Evolutionary conservation across 73 alveolate genomes (phyloP), one percentile per base, ranked within the genome.

Genomic region (Durusdinium trenchii): DNA sequence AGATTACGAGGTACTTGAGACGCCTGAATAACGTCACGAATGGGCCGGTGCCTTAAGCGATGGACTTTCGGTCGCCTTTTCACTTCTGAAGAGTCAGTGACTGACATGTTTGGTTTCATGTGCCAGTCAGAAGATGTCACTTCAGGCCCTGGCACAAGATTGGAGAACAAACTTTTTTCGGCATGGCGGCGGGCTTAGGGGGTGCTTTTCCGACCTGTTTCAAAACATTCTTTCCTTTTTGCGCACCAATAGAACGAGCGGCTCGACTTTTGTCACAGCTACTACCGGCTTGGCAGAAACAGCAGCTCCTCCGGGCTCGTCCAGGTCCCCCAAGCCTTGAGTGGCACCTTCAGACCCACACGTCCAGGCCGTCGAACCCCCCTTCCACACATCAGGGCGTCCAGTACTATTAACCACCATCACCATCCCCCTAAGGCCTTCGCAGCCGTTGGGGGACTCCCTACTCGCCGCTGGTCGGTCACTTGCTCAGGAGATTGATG

Each of bases 121-220:
- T 36, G 4, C 14, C 45, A 9, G 42, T 30, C 42, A 18, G 35
- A 0, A 9, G 81, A 67, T 9, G 18, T 10, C 85, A 35, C 6
- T 51, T 50, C 57, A 85, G 95, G 95, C 95, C 95, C 6, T 86
- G 95, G 95, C 95, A 86, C 83, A 67, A 86, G 6, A 69, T 86
- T 36, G 95, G 95, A 7, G 54, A 40, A 36, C 50, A 62, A 69
- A 45, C 95, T 40, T 86, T 86, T 52, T 86, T 40, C 35, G 95
- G 95, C 95, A 86, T 86, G 95, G 95, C 95, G 12, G 3, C 7
- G 52, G 40, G 40, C 84, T 73, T 32, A 18, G 81, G 76, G 6
- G 76, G 32, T 35, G 6, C 76, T 26, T 6, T 5, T 5, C 38
- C 32, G 40, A 62, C 38, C 7, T 12, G 23, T 30, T 38, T 7